phyloP scores from a whole-genome alignment of 306 rosid species.

The Sechiopsis laciniata region DNA sequence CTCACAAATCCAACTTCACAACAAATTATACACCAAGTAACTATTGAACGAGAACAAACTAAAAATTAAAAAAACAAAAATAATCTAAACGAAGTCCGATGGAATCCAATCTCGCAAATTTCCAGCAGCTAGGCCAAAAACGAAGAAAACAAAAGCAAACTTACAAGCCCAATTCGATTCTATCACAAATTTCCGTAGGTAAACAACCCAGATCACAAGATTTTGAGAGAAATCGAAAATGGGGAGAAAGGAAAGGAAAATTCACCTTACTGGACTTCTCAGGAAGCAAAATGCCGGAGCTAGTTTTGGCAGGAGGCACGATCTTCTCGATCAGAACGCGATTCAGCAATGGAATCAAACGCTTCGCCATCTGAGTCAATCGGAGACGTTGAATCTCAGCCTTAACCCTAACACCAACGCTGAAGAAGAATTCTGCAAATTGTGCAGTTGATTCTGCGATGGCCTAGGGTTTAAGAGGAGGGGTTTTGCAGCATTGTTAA shows the following conservation, averaged over 20 bases:
- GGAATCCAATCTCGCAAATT: neutral
- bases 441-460: neutral
- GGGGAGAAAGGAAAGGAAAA: constrained; percentile 17
- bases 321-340: constrained; percentile 71
- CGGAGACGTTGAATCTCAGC: neutral
- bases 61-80: neutral
- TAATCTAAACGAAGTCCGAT: neutral
- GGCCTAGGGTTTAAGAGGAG: constrained; percentile 12
- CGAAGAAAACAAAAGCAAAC: neutral
- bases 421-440: neutral
- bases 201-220: neutral
- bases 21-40: too few relatives aligned
- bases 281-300: constrained; percentile 48
- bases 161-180: neutral
- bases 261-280: constrained; percentile 57
- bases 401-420: neutral
- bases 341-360: constrained; percentile 62
- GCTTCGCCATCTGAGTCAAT: constrained; percentile 48
- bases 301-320: constrained; percentile 60
- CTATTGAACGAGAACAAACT: neutral
- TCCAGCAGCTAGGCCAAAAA: neutral
- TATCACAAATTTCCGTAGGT: neutral
- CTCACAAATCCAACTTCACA: neutral
- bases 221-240: neutral
- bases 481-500: neutral